Evolutionary conservation across 2,329 filamentous ascomycete species (phyloP).

Genomic region (Balansia obtecta): DNA sequence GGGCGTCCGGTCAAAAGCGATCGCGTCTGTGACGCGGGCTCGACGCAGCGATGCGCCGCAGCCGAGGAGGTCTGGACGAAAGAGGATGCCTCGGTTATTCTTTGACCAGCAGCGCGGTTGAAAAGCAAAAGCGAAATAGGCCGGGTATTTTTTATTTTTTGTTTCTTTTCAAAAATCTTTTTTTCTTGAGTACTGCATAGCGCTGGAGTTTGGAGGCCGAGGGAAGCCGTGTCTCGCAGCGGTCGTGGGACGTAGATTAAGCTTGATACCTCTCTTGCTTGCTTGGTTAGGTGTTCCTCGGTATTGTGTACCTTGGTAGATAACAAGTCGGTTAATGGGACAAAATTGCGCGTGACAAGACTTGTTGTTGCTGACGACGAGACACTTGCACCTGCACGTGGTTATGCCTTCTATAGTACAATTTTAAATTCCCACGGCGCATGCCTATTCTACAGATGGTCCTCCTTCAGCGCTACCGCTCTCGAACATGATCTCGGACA

Average conservation of each 20-base stretch:
- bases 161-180: not conserved
- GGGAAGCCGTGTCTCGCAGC: no score
- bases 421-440: not conserved
- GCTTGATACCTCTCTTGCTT: not conserved
- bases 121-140: not conserved
- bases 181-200: not conserved
- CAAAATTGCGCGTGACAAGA: no score
- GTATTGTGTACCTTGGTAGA: no score
- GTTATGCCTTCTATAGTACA: not conserved
- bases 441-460: not conserved
- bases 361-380: no score
- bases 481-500: slow-evolving; percentile 20
- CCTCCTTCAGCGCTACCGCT: not conserved
- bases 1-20: no score
- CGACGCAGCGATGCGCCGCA: not conserved
- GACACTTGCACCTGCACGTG: not conserved
- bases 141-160: not conserved
- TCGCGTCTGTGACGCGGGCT: not conserved
- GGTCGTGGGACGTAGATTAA: not conserved
- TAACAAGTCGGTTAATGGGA: no score
- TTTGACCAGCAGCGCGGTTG: not conserved
- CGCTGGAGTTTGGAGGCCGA: slow-evolving; percentile 2
- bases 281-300: not conserved
- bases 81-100: not conserved
- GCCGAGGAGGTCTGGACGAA: not conserved